Conservation (phyloP, 805 yeast species). For the Nakazawaea laoshanensis region DNA sequence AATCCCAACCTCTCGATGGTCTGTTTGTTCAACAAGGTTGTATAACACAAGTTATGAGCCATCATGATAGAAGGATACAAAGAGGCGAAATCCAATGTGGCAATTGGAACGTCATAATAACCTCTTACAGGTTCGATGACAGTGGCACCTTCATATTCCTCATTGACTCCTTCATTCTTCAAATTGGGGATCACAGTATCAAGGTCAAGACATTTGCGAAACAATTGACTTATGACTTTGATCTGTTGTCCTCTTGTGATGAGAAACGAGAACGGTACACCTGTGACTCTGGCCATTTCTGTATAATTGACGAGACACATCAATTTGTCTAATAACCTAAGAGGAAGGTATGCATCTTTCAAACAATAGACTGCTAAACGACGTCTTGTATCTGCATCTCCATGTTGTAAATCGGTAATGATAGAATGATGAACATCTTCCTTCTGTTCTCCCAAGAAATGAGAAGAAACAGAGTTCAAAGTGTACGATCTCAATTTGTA, state of each 20-base stretch:
- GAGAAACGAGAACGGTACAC: constrained; percentile 91
- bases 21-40: constrained; percentile 68
- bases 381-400: constrained; percentile 85
- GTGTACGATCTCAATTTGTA: constrained; percentile 93
- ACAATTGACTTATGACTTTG: constrained; percentile 91
- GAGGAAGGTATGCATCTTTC: constrained; percentile 90
- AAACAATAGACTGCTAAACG: constrained; percentile 94
- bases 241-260: constrained; percentile 94
- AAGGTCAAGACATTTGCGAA: constrained; percentile 82
- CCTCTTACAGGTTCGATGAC: constrained; percentile 97
- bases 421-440: constrained; percentile 98
- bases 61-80: constrained; percentile 98
- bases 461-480: constrained; percentile 89
- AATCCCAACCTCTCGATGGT: constrained; percentile 60
- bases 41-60: constrained; percentile 97
- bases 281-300: constrained; percentile 99
- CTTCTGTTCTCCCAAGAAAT: constrained; percentile 89
- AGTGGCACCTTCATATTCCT: constrained; percentile 98
- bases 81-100: constrained; percentile 95
- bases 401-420: constrained; percentile 90
- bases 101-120: constrained; percentile 93
- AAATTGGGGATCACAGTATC: constrained; percentile 88
- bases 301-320: constrained; percentile 97
- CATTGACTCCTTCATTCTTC: constrained; percentile 71
- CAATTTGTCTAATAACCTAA: constrained; percentile 79